Conservation (phyloP, 148 eudicot species). For the Euryodendron excelsum region DNA sequence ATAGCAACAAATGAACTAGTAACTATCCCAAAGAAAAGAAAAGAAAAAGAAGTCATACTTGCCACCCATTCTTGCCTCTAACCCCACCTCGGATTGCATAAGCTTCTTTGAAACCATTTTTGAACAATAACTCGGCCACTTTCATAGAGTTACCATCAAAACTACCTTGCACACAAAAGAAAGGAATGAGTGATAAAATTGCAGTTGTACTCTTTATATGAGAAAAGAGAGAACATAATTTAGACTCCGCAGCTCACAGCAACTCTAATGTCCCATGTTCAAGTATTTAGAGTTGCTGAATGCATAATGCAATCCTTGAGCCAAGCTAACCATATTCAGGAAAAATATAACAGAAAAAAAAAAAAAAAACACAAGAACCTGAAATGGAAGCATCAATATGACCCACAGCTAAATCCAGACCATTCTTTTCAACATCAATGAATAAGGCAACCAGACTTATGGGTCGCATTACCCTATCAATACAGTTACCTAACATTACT, state of each 20-base stretch:
- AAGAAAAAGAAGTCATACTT: conserved; percentile 40
- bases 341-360: not conserved
- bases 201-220: not conserved
- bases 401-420: not conserved
- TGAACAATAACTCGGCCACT: conserved; percentile 83
- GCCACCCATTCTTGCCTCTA: conserved; percentile 92
- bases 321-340: not conserved
- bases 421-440: not conserved
- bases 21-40: not conserved
- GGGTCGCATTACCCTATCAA: not conserved
- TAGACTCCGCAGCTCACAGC: not conserved
- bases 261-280: not conserved
- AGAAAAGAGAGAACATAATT: not conserved
- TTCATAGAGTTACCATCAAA: conserved; percentile 91
- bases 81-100: conserved; percentile 89
- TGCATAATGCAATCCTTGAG: conserved; percentile 1
- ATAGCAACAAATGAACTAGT: not conserved
- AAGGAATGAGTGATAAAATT: not conserved
- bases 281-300: not conserved
- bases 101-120: conserved; percentile 81
- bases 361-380: not conserved
- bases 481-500: not conserved
- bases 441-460: not conserved
- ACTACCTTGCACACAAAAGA: conserved; percentile 78
- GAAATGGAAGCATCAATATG: not conserved